Percentiles rank a stretch among this genome's conserved stretches.
Conservation (phyloP, 2,329 filamentous ascomycete genomes). For the Calonectria fujianensis region DNA sequence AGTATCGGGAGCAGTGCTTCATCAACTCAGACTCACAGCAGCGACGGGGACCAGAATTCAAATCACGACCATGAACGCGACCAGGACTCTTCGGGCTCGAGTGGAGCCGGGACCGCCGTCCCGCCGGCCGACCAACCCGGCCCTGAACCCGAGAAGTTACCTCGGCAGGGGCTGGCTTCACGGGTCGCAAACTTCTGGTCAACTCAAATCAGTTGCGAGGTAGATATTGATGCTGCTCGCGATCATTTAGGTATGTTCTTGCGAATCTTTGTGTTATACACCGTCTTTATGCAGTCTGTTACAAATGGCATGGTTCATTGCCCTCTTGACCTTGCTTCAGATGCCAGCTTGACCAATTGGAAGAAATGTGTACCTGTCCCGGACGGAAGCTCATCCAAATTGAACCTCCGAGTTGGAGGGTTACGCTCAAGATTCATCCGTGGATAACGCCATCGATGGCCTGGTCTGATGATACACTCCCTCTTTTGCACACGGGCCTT, state of each 20-base stretch:
- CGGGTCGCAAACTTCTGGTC: conserved; percentile 46
- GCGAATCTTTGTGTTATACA: not conserved
- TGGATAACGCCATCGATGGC: conserved; percentile 12
- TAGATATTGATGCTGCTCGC: conserved; percentile 49
- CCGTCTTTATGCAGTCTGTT: not conserved
- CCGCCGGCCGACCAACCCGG: conserved; percentile 45
- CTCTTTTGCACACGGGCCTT: conserved; percentile 9
- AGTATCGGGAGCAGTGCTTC: conserved; percentile 5
- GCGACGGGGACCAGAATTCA: conserved; percentile 31
- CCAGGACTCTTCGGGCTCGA: conserved; percentile 38
- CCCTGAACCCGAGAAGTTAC: conserved; percentile 27
- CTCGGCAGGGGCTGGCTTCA: conserved; percentile 30
- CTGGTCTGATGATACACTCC: conserved; percentile 14
- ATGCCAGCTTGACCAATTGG: not conserved
- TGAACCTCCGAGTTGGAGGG: conserved; percentile 23
- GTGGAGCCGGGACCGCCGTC: conserved; percentile 51
- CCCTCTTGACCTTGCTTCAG: not conserved
- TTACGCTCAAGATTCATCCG: conserved; percentile 3
- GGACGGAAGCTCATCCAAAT: not conserved
- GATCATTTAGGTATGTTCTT: conserved; percentile 54
- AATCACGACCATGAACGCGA: not conserved
- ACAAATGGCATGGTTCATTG: conserved; percentile 7
- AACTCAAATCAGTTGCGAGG: conserved; percentile 52
- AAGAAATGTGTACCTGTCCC: not conserved
- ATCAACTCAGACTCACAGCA: conserved; percentile 13